These are phyloP conservation scores for Beauveria medogensis DNA, from an alignment of 2,329 filamentous ascomycete genomes.

Conservation along the genomic window DNA sequence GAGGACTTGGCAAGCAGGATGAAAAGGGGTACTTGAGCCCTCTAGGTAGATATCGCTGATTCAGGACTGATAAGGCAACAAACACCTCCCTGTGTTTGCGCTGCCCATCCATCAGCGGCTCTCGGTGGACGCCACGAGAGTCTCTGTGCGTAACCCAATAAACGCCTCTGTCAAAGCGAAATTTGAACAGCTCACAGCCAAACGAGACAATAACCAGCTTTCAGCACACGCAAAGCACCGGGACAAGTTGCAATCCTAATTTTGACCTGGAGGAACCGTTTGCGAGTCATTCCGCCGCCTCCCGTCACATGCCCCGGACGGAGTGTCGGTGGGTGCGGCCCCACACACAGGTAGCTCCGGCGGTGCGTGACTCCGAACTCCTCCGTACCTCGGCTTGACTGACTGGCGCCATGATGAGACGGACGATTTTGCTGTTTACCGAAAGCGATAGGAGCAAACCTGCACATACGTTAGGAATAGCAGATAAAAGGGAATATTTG, in stretches of 20 bases:
- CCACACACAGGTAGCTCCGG: background rate
- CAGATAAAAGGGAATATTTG: no score
- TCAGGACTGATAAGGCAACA: no score
- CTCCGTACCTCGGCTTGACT: background rate
- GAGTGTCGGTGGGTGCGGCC: background rate
- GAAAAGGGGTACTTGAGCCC: no score
- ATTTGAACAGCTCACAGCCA: background rate
- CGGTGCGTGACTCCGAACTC: background rate
- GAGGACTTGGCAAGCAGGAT: no score
- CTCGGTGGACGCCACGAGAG: background rate
- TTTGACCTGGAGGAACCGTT: no score
- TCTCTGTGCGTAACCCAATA: background rate
- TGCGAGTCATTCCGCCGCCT: background rate
- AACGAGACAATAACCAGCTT: background rate
- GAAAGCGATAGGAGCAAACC: background rate
- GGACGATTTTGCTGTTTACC: no score
- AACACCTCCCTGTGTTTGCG: no score
- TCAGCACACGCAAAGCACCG: background rate
- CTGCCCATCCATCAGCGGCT: no score
- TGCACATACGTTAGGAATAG: no score
- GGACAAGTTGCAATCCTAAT: no score
- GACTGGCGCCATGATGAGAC: background rate
- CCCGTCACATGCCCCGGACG: background rate
- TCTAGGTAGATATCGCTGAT: no score
- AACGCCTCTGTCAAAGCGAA: background rate